phyloP scores from a whole-genome alignment of 352 stramenopile genomes.

The Pseudoperonospora humuli region DNA sequence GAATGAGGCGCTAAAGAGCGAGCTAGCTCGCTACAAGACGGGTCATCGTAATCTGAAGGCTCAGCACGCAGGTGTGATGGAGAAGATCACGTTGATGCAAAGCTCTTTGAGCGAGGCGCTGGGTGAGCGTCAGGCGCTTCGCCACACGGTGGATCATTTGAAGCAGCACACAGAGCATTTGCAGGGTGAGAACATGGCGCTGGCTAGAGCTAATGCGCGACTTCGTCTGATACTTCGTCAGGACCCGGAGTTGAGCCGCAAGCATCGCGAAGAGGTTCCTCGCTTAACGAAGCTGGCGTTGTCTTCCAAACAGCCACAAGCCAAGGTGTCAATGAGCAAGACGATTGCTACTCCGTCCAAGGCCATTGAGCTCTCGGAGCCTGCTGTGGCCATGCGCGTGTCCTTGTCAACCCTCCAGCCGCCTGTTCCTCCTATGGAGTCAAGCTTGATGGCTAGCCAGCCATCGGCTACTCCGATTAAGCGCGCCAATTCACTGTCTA shows the following conservation, averaged over 20 bases:
- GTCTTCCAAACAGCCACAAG: constrained; percentile 55
- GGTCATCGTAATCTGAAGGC: constrained; percentile 77
- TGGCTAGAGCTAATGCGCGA: constrained; percentile 78
- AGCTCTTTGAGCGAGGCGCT: constrained; percentile 60
- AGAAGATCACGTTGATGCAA: constrained; percentile 79
- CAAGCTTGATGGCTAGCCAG: constrained; percentile 9
- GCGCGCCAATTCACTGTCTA: constrained; percentile 48
- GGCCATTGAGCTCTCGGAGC: constrained; percentile 38
- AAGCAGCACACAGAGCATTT: constrained; percentile 71
- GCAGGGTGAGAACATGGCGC: constrained; percentile 75
- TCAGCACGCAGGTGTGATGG: constrained; percentile 71
- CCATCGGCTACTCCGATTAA: constrained; percentile 41
- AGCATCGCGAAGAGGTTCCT: constrained; percentile 79
- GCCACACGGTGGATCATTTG: constrained; percentile 63
- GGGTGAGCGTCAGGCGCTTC: constrained; percentile 61
- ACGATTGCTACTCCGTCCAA: constrained; percentile 24
- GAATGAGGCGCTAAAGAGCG: constrained; percentile 69
- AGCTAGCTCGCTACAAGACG: constrained; percentile 74
- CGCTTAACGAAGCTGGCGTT: constrained; percentile 75
- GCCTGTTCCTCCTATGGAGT: constrained; percentile 27
- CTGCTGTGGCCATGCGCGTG: constrained; percentile 34
- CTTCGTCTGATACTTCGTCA: constrained; percentile 77
- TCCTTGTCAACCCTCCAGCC: constrained; percentile 43
- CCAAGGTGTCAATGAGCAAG: constrained; percentile 38
- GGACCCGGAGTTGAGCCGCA: constrained; percentile 76